Evolutionary conservation across 371 early-diverging fungal species (phyloP), one percentile per base, ranked within the genome.

Genomic region (Mucor indicus): DNA sequence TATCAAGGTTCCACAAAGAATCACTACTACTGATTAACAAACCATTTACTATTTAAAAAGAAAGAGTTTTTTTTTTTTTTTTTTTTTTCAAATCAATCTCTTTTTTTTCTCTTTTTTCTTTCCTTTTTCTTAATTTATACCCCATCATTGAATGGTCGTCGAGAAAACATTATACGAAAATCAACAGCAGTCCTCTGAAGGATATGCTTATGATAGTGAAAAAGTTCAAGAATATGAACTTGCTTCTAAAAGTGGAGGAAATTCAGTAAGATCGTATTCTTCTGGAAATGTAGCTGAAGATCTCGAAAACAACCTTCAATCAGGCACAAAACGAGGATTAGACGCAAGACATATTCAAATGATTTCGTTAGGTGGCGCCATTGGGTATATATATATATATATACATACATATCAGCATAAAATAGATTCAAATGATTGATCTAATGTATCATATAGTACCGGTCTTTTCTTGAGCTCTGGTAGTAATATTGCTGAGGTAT

Each of bases 401-500:
- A 16, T 37, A 35, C 15, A 24, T 36, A 25, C 24, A 2, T 7
- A 22, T 9, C 2, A 13, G 43, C n/a, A n/a, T n/a, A n/a, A n/a
- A n/a, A n/a, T n/a, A n/a, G n/a, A n/a, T n/a, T n/a, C n/a, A n/a
- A n/a, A n/a, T n/a, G n/a, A n/a, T n/a, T n/a, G n/a, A n/a, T n/a
- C n/a, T n/a, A n/a, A n/a, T n/a, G n/a, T n/a, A n/a, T n/a, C n/a
- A n/a, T n/a, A 8, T 22, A 67, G 86, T 40, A 92, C 90, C 17
- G 92, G 91, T 38, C 72, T 92, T 20, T 92, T 91, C 60, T 68
- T 92, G 37, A 89, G 83, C 17, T 86, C 89, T 36, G 92, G 91
- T 38, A 55, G 72, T 5, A 79, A 84, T 11, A 75, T 92, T 33
- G 80, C 84, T 8, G 52, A 60, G n/a, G n/a, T n/a, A n/a, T n/a